Evolutionary conservation across 129 eudicot species (phyloP).

Genomic region (Flaveria bidentis): DNA sequence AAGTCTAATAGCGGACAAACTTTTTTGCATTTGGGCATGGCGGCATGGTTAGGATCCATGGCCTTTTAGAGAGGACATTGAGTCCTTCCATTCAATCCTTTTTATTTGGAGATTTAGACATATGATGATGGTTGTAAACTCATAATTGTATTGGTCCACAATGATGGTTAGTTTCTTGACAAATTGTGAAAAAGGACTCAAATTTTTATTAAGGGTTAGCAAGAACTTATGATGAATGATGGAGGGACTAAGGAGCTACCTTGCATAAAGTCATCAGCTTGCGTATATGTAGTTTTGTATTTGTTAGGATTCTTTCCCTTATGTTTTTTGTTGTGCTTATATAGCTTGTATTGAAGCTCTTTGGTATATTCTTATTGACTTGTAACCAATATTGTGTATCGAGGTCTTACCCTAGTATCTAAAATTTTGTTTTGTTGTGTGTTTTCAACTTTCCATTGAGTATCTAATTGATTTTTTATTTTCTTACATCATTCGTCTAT

Average conservation of each 20-base stretch:
- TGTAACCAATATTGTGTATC: neutral
- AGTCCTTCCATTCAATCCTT: neutral
- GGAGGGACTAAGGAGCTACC: neutral
- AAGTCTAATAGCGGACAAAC: neutral
- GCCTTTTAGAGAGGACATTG: neutral
- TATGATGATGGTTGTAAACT: neutral
- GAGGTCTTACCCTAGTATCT: neutral
- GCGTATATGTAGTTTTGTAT: neutral
- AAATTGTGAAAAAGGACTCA: neutral
- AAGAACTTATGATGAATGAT: neutral
- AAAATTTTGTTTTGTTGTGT: neutral
- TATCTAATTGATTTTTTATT: neutral
- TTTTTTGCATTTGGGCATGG: neutral
- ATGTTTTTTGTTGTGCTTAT: neutral
- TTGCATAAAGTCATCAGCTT: neutral
- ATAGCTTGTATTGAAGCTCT: neutral
- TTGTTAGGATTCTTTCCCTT: neutral
- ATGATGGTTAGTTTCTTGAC: neutral
- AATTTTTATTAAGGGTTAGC: neutral
- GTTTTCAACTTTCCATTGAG: neutral
- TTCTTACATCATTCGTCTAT: neutral
- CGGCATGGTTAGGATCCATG: neutral
- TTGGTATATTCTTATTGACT: slow-evolving; percentile 1
- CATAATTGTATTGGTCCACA: neutral
- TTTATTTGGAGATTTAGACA: neutral